Evolutionary conservation across 2,329 filamentous ascomycete species (phyloP).

Genomic region (Colletotrichum magnum): DNA sequence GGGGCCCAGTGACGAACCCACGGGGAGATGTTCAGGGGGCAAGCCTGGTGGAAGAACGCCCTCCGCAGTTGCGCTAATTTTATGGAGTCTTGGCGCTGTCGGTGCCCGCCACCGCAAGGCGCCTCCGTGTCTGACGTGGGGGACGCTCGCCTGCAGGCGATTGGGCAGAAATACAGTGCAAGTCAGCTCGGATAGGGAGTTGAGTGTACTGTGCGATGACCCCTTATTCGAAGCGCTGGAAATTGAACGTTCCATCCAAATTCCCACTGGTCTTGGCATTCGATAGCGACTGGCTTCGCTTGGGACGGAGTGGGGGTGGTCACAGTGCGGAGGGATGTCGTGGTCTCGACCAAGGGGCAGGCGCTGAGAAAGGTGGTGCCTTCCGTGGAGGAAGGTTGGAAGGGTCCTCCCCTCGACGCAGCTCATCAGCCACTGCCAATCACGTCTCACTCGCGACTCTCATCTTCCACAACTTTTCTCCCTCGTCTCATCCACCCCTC

Average conservation of each 20-base stretch:
- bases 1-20: not conserved
- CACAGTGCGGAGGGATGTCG: slow-evolving; percentile 22
- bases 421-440: not conserved
- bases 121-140: not conserved
- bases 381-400: not conserved
- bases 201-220: not conserved
- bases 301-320: not conserved
- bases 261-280: slow-evolving; percentile 34
- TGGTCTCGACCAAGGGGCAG: no score
- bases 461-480: no score
- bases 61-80: slow-evolving; percentile 31
- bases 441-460: no score
- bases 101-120: not conserved
- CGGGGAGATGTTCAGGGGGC: not conserved
- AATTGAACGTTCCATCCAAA: slow-evolving; percentile 36
- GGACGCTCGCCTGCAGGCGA: not conserved
- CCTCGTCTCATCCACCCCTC: no score
- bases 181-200: fast-evolving
- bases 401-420: not conserved
- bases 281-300: slow-evolving; percentile 15
- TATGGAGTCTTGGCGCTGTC: slow-evolving; percentile 36
- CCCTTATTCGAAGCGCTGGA: slow-evolving; percentile 27
- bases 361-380: not conserved
- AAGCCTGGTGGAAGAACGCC: not conserved
- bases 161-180: slow-evolving; percentile 8